Percentiles rank a stretch among this genome's conserved stretches.
These are phyloP conservation scores for Flagelloscypha sp. DNA, from an alignment of 768 basidiomycete species.

Conservation along the genomic window DNA sequence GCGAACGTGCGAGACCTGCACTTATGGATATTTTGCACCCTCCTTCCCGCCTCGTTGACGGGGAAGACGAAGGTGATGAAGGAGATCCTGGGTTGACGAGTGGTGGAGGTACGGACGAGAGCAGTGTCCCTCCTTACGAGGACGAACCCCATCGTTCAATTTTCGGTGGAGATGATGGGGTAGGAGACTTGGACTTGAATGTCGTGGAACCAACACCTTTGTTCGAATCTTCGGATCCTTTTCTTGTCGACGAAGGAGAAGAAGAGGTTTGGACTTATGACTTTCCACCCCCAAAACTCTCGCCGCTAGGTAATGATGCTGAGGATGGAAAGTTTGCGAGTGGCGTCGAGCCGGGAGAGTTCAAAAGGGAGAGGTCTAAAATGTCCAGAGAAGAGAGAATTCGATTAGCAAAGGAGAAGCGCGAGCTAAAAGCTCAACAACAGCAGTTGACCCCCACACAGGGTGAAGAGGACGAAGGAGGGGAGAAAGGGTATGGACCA, in stretches of 20 bases:
- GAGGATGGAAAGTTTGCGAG: too few relatives aligned
- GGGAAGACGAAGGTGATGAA: slow-evolving; percentile 24
- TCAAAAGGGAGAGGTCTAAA: slow-evolving; percentile 53
- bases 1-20: slow-evolving; percentile 67
- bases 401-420: slow-evolving; percentile 40
- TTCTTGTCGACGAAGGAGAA: too few relatives aligned
- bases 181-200: slow-evolving; percentile 6
- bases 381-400: slow-evolving; percentile 73
- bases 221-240: too few relatives aligned
- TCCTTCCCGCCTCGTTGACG: slow-evolving; percentile 12
- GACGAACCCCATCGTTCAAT: slow-evolving; percentile 18
- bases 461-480: slow-evolving; percentile 13
- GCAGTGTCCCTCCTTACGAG: slow-evolving; percentile 32
- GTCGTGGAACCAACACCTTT: slow-evolving; percentile 11
- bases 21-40: slow-evolving; percentile 53
- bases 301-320: too few relatives aligned
- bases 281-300: too few relatives aligned
- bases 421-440: slow-evolving; percentile 28
- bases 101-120: slow-evolving; percentile 32
- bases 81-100: slow-evolving; percentile 36
- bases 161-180: not conserved
- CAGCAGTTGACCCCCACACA: slow-evolving; percentile 8
- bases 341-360: too few relatives aligned
- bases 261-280: too few relatives aligned
- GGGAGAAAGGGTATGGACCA: slow-evolving; percentile 61